A percentile compares a stretch with the other conserved stretches of the same genome.
These are phyloP conservation scores for Monotropa hypopitys DNA, from an alignment of 179 eudicot genomes.

Conservation along the genomic window DNA sequence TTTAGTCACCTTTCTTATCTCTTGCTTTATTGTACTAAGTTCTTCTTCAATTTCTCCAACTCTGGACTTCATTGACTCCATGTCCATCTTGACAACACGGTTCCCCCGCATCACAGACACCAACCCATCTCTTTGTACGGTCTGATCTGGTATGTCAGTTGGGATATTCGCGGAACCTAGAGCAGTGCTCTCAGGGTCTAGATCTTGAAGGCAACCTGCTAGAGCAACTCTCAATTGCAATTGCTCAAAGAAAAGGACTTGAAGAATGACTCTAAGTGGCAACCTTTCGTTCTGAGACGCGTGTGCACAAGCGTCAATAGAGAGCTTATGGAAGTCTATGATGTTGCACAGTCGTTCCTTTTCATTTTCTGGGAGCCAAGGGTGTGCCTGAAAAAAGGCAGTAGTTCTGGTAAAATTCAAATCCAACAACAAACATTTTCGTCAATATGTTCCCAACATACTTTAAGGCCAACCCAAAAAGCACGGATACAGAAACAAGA, in stretches of 20 bases:
- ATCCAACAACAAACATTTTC: not conserved
- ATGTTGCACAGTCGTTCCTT: constrained; percentile 74
- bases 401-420: not conserved
- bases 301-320: constrained; percentile 94
- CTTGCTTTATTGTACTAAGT: constrained; percentile 56
- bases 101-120: constrained; percentile 59
- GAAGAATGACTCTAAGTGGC: constrained; percentile 77
- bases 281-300: constrained; percentile 86
- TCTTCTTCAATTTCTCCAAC: constrained; percentile 80
- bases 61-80: constrained; percentile 72
- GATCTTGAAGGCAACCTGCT: constrained; percentile 48
- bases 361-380: constrained; percentile 71
- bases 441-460: not conserved
- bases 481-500: not conserved
- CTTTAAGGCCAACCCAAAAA: not conserved
- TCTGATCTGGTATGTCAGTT: constrained; percentile 27
- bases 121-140: constrained; percentile 66
- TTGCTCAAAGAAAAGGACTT: constrained; percentile 84
- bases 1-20: constrained; percentile 60
- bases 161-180: constrained; percentile 20
- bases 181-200: constrained; percentile 37
- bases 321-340: constrained; percentile 73
- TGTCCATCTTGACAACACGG: constrained; percentile 50
- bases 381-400: constrained; percentile 61
- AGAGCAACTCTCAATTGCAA: constrained; percentile 68